Percentiles rank a stretch among this genome's conserved stretches.
These are phyloP conservation scores for Sporisorium exsertum DNA, from an alignment of 1,284 basidiomycete genomes.

Conservation along the genomic window DNA sequence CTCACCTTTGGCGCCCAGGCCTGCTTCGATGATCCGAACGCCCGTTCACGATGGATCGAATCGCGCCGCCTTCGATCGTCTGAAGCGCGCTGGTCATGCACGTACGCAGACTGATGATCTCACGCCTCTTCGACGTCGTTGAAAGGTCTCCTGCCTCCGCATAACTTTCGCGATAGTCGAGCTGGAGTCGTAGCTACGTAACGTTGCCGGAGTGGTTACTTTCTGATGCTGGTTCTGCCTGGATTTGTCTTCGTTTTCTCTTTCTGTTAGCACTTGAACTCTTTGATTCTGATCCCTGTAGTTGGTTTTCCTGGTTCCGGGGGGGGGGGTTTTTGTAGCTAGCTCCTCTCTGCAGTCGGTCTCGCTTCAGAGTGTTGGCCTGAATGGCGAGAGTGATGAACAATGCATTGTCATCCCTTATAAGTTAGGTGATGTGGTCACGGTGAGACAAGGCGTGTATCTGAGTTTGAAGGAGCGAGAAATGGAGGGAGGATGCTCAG, in stretches of 20 bases:
- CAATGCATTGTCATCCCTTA: slow-evolving; percentile 21
- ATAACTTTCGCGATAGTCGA: neutral
- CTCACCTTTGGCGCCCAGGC: slow-evolving; percentile 18
- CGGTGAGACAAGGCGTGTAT: neutral
- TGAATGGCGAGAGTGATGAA: slow-evolving; percentile 12
- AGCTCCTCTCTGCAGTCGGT: slow-evolving; percentile 10
- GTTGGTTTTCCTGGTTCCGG: neutral
- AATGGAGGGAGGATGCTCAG: neutral
- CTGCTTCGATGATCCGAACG: slow-evolving; percentile 37
- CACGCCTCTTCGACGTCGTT: slow-evolving; percentile 40
- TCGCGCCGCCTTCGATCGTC: slow-evolving; percentile 45
- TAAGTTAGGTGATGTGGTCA: neutral
- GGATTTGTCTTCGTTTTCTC: slow-evolving; percentile 6
- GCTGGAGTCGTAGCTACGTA: slow-evolving; percentile 14
- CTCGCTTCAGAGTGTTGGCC: neutral
- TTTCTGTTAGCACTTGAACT: slow-evolving; percentile 2
- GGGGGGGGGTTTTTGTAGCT: slow-evolving; percentile 6
- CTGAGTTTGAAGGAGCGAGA: neutral
- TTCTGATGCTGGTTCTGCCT: neutral
- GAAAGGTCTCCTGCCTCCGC: neutral
- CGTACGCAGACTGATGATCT: slow-evolving; percentile 46
- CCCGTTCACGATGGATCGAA: slow-evolving; percentile 39
- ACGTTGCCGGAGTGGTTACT: too few relatives aligned
- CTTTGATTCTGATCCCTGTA: neutral
- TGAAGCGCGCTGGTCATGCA: slow-evolving; percentile 47